phyloP scores from a whole-genome alignment of 352 stramenopile genomes.

The Bremia lactucae region DNA sequence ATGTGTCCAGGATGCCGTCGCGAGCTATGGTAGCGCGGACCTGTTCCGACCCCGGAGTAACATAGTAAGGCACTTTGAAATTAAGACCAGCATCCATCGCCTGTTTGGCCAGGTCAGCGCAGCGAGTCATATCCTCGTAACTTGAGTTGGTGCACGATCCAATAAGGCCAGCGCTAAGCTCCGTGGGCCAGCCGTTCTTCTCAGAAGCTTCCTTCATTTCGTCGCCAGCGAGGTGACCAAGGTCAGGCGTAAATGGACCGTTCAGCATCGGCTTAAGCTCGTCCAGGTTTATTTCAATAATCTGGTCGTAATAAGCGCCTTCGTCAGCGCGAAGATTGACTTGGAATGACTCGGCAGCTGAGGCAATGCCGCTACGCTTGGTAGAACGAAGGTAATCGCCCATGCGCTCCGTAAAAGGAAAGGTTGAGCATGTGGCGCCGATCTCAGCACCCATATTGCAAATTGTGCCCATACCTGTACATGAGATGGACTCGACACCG shows the following conservation, averaged over 20 bases:
- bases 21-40: slow-evolving; percentile 86
- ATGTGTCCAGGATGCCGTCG: slow-evolving; percentile 86
- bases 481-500: slow-evolving; percentile 89
- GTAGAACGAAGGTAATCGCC: slow-evolving; percentile 87
- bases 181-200: slow-evolving; percentile 86
- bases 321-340: slow-evolving; percentile 84
- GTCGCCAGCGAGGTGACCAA: slow-evolving; percentile 71
- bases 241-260: slow-evolving; percentile 88
- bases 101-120: slow-evolving; percentile 83
- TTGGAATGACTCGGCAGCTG: slow-evolving; percentile 78
- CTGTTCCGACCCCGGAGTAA: slow-evolving; percentile 89
- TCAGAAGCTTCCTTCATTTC: slow-evolving; percentile 57
- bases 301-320: slow-evolving; percentile 87
- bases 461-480: slow-evolving; percentile 91
- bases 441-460: slow-evolving; percentile 94
- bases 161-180: slow-evolving; percentile 87
- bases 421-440: slow-evolving; percentile 89
- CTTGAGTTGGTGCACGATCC: slow-evolving; percentile 92
- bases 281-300: slow-evolving; percentile 90
- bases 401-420: slow-evolving; percentile 90
- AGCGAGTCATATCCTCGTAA: slow-evolving; percentile 91
- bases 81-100: slow-evolving; percentile 74
- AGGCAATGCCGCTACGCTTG: slow-evolving; percentile 81
- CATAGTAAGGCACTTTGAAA: slow-evolving; percentile 89
- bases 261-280: slow-evolving; percentile 87